phyloP scores from a whole-genome alignment of 2,329 filamentous ascomycete species.

The Diaporthe velutina region DNA sequence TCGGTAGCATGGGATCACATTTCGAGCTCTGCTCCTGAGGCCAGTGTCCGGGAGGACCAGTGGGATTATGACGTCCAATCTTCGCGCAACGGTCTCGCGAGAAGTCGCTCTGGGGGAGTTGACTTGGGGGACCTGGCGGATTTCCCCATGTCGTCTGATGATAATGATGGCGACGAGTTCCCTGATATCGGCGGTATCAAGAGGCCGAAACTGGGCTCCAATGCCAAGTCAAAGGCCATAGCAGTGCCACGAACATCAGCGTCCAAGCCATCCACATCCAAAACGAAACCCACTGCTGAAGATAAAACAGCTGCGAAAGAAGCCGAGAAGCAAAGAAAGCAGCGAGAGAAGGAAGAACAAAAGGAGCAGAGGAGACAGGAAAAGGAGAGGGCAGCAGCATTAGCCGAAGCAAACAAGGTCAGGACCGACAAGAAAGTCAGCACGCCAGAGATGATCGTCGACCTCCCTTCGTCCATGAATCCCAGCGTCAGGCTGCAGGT shows the following conservation, averaged over 20 bases:
- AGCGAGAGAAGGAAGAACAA: constrained; percentile 67
- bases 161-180: constrained; percentile 54
- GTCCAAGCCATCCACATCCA: constrained; percentile 42
- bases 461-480: constrained; percentile 71
- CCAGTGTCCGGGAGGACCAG: constrained; percentile 40
- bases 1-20: constrained; percentile 62
- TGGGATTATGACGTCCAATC: constrained; percentile 1
- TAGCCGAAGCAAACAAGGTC: constrained; percentile 80
- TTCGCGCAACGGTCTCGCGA: constrained; percentile 36
- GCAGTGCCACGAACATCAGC: constrained; percentile 10
- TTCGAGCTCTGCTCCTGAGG: constrained; percentile 65
- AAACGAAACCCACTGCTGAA: constrained; percentile 48
- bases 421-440: constrained; percentile 81
- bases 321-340: constrained; percentile 67
- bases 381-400: constrained; percentile 73
- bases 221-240: constrained; percentile 2
- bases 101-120: constrained; percentile 45
- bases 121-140: constrained; percentile 52
- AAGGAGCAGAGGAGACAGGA: constrained; percentile 74
- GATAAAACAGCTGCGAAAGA: constrained; percentile 63
- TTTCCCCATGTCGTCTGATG: constrained; percentile 51
- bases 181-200: constrained; percentile 59
- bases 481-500: constrained; percentile 60
- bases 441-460: constrained; percentile 82
- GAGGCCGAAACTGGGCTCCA: constrained; percentile 33